Conservation (phyloP, 345 rosid species). For the Mallotus nudiflorus region DNA sequence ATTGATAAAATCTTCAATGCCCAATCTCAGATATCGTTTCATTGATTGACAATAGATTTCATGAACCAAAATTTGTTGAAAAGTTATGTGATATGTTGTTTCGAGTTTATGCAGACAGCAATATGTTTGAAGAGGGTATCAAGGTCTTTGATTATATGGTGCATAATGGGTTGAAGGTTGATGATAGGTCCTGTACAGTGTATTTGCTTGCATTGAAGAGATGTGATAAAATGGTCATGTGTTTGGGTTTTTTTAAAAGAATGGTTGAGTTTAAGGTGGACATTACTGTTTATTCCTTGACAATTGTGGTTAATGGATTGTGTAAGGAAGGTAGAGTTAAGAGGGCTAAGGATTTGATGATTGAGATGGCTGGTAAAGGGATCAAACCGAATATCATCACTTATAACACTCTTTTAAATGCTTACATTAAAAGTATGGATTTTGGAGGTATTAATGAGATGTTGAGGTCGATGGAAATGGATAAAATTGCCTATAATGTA, state of each 20-base stretch:
- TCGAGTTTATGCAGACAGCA: constrained; percentile 65
- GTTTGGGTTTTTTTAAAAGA: constrained; percentile 51
- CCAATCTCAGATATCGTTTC: constrained; percentile 41
- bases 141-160: constrained; percentile 62
- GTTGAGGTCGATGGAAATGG: constrained; percentile 62
- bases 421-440: constrained; percentile 54
- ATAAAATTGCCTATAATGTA: constrained; percentile 47
- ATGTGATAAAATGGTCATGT: constrained; percentile 41
- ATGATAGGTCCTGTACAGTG: constrained; percentile 75
- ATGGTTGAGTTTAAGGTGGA: constrained; percentile 55
- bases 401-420: constrained; percentile 66
- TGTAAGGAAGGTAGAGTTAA: constrained; percentile 62
- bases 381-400: constrained; percentile 62
- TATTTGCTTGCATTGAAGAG: constrained; percentile 66
- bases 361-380: constrained; percentile 48
- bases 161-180: constrained; percentile 45
- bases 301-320: constrained; percentile 60
- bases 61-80: constrained; percentile 37
- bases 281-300: constrained; percentile 61
- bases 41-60: constrained; percentile 26
- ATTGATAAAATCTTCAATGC: constrained; percentile 37
- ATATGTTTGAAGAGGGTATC: constrained; percentile 54
- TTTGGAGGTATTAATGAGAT: constrained; percentile 44
- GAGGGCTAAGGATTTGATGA: constrained; percentile 50
- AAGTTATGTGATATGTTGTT: constrained; percentile 62